phyloP scores from a whole-genome alignment of 2,329 filamentous ascomycete species.

The Trichoderma sp. region DNA sequence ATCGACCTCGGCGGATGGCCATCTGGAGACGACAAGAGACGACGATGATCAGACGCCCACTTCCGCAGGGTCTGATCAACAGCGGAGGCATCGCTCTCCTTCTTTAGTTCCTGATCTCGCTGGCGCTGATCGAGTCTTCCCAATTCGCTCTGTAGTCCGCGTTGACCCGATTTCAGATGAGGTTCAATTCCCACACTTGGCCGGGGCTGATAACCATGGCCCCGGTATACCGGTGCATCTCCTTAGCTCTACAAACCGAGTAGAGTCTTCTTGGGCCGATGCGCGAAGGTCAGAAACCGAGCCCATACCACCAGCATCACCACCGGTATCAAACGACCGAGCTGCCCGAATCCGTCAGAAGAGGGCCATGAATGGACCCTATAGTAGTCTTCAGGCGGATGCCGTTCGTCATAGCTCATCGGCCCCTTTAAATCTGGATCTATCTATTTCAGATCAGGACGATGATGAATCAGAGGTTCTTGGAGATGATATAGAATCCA shows the following conservation, averaged over 20 bases:
- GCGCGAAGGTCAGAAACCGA: constrained; percentile 28
- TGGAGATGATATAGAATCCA: neutral
- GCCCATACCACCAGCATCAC: constrained; percentile 25
- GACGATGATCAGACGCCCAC: neutral
- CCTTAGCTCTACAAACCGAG: constrained; percentile 28
- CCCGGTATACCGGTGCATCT: constrained; percentile 31
- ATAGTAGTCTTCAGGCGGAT: constrained; percentile 46
- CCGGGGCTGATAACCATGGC: constrained; percentile 32
- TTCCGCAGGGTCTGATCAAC: neutral
- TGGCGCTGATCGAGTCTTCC: constrained; percentile 63
- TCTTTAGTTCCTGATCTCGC: constrained; percentile 37
- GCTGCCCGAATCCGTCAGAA: constrained; percentile 30
- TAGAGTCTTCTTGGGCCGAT: constrained; percentile 31
- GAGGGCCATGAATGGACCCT: constrained; percentile 37
- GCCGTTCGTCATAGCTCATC: constrained; percentile 39
- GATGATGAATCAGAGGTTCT: constrained; percentile 30
- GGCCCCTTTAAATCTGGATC: constrained; percentile 34
- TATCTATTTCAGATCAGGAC: constrained; percentile 33
- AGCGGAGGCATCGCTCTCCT: constrained; percentile 18
- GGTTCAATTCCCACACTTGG: constrained; percentile 37
- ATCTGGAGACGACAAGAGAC: neutral
- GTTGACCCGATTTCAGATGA: constrained; percentile 55
- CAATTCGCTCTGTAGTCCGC: constrained; percentile 75
- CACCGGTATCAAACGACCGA: constrained; percentile 23
- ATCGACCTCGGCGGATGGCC: neutral